A percentile compares a stretch with the other conserved stretches of the same genome.
Conservation (phyloP, 768 basidiomycete species). For the Mycena indigotica region DNA sequence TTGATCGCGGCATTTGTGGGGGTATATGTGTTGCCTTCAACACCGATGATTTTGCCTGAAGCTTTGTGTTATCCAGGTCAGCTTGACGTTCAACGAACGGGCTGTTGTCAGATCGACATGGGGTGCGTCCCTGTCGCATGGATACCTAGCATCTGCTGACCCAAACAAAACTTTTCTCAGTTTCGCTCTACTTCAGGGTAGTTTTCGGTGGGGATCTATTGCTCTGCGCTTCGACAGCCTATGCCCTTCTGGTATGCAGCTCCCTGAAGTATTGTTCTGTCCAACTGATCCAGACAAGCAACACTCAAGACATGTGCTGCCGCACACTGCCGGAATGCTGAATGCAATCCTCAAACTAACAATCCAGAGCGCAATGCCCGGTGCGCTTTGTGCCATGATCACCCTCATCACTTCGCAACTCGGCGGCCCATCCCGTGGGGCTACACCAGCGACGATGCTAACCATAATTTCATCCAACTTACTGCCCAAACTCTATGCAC, state of each 20-base stretch:
- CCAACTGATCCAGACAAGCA: background rate
- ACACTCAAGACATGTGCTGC: background rate
- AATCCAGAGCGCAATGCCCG: background rate
- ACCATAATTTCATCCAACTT: background rate
- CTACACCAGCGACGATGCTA: background rate
- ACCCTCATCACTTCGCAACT: background rate
- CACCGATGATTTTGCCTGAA: no score
- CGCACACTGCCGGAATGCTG: background rate
- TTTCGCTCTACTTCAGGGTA: background rate
- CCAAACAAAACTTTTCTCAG: no score
- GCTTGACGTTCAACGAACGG: background rate
- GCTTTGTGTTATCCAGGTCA: background rate
- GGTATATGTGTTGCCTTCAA: no score
- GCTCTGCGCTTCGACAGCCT: background rate
- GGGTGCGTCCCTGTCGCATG: no score
- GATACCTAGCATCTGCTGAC: no score
- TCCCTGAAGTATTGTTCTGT: no score
- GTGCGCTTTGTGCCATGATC: background rate
- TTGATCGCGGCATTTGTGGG: no score
- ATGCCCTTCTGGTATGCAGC: background rate
- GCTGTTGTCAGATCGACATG: no score
- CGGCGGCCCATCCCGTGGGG: background rate
- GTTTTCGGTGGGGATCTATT: background rate
- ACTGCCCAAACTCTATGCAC: background rate
- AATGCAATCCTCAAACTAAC: background rate